Conservation (phyloP, 768 basidiomycete genomes). For the Russula ochroleuca region DNA sequence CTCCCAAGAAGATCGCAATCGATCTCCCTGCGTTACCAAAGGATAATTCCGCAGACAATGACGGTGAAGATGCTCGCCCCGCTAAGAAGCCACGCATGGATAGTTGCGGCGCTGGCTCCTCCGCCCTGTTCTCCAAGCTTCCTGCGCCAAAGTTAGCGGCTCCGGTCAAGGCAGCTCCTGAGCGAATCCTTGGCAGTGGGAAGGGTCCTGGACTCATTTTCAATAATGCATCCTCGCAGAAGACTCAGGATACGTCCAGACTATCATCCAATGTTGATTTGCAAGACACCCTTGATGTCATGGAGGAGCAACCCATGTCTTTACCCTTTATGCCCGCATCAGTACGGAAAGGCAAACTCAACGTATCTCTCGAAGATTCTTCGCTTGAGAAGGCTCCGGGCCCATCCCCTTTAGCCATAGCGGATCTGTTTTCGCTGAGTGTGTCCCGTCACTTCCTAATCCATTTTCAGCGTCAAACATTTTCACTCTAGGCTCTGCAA, state of each 20-base stretch:
- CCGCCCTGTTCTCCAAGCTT: slow-evolving; percentile 66
- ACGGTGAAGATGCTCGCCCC: slow-evolving; percentile 42
- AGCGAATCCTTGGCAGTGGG: slow-evolving; percentile 63
- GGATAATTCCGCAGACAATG: slow-evolving; percentile 39
- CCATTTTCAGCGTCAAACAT: slow-evolving; percentile 5
- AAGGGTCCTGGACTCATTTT: slow-evolving; percentile 60
- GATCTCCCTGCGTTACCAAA: slow-evolving; percentile 48
- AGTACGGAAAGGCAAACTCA: slow-evolving; percentile 54
- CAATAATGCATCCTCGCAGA: slow-evolving; percentile 32
- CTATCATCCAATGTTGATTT: neutral
- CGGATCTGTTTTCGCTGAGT: slow-evolving; percentile 71
- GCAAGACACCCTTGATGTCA: neutral
- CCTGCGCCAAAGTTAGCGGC: slow-evolving; percentile 64
- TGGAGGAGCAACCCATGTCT: slow-evolving; percentile 31
- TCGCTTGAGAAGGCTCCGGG: slow-evolving; percentile 17
- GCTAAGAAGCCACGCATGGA: slow-evolving; percentile 56
- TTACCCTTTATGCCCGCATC: slow-evolving; percentile 57
- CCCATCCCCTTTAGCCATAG: slow-evolving; percentile 34
- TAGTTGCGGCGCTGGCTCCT: slow-evolving; percentile 51
- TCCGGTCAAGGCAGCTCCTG: slow-evolving; percentile 41
- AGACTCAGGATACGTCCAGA: neutral
- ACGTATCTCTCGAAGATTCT: slow-evolving; percentile 38
- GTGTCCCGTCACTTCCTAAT: slow-evolving; percentile 27
- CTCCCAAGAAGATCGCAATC: slow-evolving; percentile 59
- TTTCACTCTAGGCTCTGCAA: slow-evolving; percentile 17